These are phyloP conservation scores for Syncephalastrum racemosum DNA, from an alignment of 371 early-diverging fungal species.

Conservation along the genomic window DNA sequence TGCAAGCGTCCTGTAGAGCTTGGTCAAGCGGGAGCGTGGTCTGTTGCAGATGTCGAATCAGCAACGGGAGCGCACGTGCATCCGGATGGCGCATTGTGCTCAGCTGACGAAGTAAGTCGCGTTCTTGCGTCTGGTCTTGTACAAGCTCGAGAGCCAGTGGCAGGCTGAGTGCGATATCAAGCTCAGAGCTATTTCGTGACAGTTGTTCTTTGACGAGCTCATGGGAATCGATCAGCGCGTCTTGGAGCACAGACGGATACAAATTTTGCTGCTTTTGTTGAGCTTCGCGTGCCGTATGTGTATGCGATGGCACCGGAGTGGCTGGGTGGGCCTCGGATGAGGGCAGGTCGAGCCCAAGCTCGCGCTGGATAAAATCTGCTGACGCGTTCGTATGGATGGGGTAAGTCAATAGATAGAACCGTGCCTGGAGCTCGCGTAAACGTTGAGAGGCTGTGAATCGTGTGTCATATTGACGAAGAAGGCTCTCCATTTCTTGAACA, in stretches of 20 bases:
- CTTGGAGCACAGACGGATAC: slow-evolving; percentile 13
- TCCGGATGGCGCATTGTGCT: too few relatives aligned
- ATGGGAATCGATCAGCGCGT: slow-evolving; percentile 9
- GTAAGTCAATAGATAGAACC: slow-evolving; percentile 35
- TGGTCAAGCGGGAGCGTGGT: background rate
- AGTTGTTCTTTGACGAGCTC: slow-evolving; percentile 9
- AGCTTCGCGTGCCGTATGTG: background rate
- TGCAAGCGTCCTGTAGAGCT: background rate
- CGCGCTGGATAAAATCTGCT: slow-evolving; percentile 23
- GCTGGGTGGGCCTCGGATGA: too few relatives aligned
- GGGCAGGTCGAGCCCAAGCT: slow-evolving; percentile 9
- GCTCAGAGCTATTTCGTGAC: too few relatives aligned
- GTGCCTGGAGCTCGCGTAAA: slow-evolving; percentile 22
- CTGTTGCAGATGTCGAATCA: too few relatives aligned
- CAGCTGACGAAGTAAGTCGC: too few relatives aligned
- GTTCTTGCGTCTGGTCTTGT: too few relatives aligned
- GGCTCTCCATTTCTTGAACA: slow-evolving; percentile 15
- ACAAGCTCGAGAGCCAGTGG: too few relatives aligned
- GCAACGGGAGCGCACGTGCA: too few relatives aligned
- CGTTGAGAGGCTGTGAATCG: background rate
- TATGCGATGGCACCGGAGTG: too few relatives aligned
- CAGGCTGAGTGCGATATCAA: too few relatives aligned
- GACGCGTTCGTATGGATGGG: slow-evolving; percentile 23
- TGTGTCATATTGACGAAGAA: slow-evolving; percentile 7
- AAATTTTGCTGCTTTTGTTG: background rate